Conservation (phyloP, 2,329 filamentous ascomycete genomes). For the Pestalotiopsis sp. region DNA sequence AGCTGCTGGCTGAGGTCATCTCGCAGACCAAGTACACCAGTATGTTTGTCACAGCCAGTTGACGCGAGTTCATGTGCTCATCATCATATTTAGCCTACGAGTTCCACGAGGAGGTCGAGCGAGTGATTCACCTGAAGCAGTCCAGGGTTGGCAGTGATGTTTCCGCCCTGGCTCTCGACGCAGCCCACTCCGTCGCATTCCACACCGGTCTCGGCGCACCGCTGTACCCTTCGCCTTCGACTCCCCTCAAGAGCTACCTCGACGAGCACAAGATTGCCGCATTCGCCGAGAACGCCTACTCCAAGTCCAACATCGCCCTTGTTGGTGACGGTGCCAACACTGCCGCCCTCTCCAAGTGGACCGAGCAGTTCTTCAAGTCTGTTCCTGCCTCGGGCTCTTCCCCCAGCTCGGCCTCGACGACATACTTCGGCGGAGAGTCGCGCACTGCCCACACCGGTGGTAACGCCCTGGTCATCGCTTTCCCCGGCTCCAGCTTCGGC, state of each 20-base stretch:
- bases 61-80: constrained; percentile 18
- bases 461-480: constrained; percentile 87
- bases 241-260: constrained; percentile 79
- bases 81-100: constrained; percentile 69
- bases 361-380: constrained; percentile 86
- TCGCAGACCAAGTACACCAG: constrained; percentile 83
- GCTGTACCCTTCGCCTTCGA: constrained; percentile 71
- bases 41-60: constrained; percentile 43
- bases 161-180: constrained; percentile 76
- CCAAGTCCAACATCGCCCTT: constrained; percentile 88
- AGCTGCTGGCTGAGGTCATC: constrained; percentile 91
- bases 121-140: constrained; percentile 77
- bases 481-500: constrained; percentile 83
- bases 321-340: constrained; percentile 86
- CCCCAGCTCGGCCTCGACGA: constrained; percentile 66
- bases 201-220: constrained; percentile 84
- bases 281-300: constrained; percentile 79
- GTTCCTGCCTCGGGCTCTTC: constrained; percentile 59
- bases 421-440: constrained; percentile 96
- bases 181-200: constrained; percentile 62
- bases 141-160: constrained; percentile 67
- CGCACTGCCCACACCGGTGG: constrained; percentile 76
- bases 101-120: constrained; percentile 84
- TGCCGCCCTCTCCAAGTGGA: constrained; percentile 81
- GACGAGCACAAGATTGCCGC: constrained; percentile 73